phyloP scores from a whole-genome alignment of 371 early-diverging fungal genomes.

The Haplosporangium sp. region DNA sequence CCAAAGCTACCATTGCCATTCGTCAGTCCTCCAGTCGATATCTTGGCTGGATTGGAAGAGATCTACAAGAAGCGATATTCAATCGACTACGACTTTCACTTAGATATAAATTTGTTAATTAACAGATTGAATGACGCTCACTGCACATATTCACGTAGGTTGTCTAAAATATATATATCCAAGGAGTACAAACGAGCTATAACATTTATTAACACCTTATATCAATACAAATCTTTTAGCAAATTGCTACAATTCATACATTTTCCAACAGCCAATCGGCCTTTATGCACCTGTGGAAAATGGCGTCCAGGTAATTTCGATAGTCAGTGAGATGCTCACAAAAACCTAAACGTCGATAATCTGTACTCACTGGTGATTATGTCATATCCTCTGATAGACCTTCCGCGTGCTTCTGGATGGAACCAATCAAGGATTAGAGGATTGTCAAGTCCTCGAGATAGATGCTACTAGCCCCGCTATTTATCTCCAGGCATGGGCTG shows the following conservation, averaged over 20 bases:
- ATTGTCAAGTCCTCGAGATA: slow-evolving; percentile 26
- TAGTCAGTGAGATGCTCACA: not conserved
- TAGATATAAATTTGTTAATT: slow-evolving; percentile 3
- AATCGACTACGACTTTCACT: slow-evolving; percentile 27
- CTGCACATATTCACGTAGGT: slow-evolving; percentile 19
- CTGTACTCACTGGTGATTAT: no score
- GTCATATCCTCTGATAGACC: not conserved
- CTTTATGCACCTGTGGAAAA: slow-evolving; percentile 29
- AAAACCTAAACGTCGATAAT: not conserved
- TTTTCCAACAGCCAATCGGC: slow-evolving; percentile 10
- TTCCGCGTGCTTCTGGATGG: slow-evolving; percentile 17
- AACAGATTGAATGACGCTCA: slow-evolving; percentile 31
- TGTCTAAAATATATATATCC: no score
- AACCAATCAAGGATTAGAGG: not conserved
- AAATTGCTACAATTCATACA: slow-evolving; percentile 8
- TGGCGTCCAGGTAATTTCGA: slow-evolving; percentile 25
- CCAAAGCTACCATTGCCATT: slow-evolving; percentile 21
- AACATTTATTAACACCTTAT: not conserved
- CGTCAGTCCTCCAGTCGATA: slow-evolving; percentile 25
- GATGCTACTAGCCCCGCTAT: slow-evolving; percentile 11
- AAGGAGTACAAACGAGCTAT: not conserved
- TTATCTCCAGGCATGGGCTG: slow-evolving; percentile 17
- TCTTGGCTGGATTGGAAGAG: slow-evolving; percentile 3
- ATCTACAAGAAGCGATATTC: slow-evolving; percentile 8
- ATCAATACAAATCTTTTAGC: slow-evolving; percentile 3